phyloP scores from a whole-genome alignment of 108 stramenopile genomes.

The Fragilaria crotonensis region DNA sequence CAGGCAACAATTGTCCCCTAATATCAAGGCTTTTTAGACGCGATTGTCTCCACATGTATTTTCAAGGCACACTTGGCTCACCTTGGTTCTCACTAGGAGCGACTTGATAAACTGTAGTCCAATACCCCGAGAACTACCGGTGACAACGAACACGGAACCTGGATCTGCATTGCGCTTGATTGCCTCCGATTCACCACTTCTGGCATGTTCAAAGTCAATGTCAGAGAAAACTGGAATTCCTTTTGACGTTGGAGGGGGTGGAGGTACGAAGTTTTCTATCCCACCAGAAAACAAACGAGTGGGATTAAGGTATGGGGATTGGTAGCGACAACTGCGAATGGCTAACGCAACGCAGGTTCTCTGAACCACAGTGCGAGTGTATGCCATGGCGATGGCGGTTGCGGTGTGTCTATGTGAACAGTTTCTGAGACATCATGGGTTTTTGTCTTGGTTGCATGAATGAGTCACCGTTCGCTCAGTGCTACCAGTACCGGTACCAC shows the following conservation, averaged over 20 bases:
- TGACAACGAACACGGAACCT: conserved; percentile 73
- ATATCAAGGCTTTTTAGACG: background rate
- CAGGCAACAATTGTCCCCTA: conserved; percentile 69
- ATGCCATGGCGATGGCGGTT: no score
- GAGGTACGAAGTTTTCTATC: conserved; percentile 14
- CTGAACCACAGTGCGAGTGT: background rate
- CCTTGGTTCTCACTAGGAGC: conserved; percentile 37
- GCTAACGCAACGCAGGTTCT: background rate
- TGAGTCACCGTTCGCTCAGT: no score
- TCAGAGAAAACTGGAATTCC: conserved; percentile 44
- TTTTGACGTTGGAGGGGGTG: conserved; percentile 42
- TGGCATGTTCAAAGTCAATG: conserved; percentile 21
- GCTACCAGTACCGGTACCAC: no score
- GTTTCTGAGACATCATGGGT: no score
- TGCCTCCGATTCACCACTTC: conserved; percentile 1
- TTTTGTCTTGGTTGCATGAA: no score
- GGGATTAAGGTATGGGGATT: background rate
- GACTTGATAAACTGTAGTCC: conserved; percentile 55
- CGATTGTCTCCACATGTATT: background rate
- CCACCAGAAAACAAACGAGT: conserved; percentile 10
- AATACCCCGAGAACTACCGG: conserved; percentile 69
- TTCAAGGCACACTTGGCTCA: background rate
- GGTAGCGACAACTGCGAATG: background rate
- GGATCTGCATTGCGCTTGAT: conserved; percentile 41
- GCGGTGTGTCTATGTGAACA: no score